phyloP scores from a whole-genome alignment of 2,329 filamentous ascomycete species.

The Fragosphaeria purpurea region DNA sequence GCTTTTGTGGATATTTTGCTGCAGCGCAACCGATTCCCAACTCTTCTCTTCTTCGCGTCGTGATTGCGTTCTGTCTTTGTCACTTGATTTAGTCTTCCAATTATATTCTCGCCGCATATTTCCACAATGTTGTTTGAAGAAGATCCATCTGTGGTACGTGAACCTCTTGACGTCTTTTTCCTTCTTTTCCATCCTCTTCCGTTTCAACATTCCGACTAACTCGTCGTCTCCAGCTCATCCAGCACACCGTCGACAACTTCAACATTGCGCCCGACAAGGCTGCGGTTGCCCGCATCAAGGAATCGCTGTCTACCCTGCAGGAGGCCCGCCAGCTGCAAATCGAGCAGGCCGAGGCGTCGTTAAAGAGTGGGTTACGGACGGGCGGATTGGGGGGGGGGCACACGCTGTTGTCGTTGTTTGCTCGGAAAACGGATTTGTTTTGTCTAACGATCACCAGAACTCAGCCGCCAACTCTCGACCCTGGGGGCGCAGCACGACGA shows the following conservation, averaged over 20 bases:
- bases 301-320: constrained; percentile 73
- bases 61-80: no score
- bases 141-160: constrained; percentile 69
- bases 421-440: no score
- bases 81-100: no score
- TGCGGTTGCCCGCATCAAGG: constrained; percentile 71
- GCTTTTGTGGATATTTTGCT: no score
- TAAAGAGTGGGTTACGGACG: constrained; percentile 42
- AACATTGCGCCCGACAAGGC: constrained; percentile 83
- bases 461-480: constrained; percentile 66
- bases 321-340: constrained; percentile 73
- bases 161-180: constrained; percentile 1
- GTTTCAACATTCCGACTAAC: not conserved
- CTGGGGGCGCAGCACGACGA: constrained; percentile 69
- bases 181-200: not conserved
- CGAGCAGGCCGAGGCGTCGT: constrained; percentile 54
- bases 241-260: constrained; percentile 88
- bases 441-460: constrained; percentile 28
- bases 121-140: constrained; percentile 85
- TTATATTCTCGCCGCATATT: no score
- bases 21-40: no score
- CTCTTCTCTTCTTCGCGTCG: no score
- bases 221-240: constrained; percentile 57
- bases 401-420: no score
- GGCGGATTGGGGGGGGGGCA: not conserved